Evolutionary conservation across 768 basidiomycete genomes (phyloP), one percentile per base, ranked within the genome.

Genomic region (Auriscalpium orientale): DNA sequence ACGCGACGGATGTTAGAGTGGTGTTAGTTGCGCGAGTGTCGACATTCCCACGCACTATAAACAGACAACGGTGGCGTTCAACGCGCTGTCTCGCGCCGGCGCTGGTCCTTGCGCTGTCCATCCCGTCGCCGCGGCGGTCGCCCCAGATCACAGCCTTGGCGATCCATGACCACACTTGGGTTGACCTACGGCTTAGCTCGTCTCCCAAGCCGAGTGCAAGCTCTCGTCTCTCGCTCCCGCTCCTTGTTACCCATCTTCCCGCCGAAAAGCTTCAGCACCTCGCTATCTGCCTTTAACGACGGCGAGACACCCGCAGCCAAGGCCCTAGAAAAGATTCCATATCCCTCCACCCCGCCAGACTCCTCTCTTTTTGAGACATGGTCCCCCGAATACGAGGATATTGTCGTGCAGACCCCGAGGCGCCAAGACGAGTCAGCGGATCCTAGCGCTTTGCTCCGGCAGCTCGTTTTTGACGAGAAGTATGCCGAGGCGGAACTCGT

Each of bases 401-500:
- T 58, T 36, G 56, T 62, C 53, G 50, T 57, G 44, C 54, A 22
- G 57, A 49, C 38, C 61, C 51, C 11, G 15, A 38, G 28, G 28
- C 28, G 28, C 4, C 28, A 28, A 28, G 0, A 37, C 48, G 13
- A 21, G n/a, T 37, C 47, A 10, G 28, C 36, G 12, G 46, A 54
- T 40, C 63, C 69, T 2, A 64, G 58, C 43, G 45, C 46, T 20
- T 18, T 68, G 5, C 65, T 72, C 2, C 53, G 56, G 5, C 53
- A 56, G 16, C 68, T 76, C 4, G 67, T 77, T 4, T 56, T 61
- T 16, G 45, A 62, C 7, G 65, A 62, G 16, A 62, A 70, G 8
- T 71, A 65, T 34, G 65, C 64, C 8, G 66, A 71, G 13, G 77
- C 77, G 1, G 63, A 69, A 1, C 61, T 62, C 0, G 66, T 81